phyloP scores from a whole-genome alignment of 306 rosid genomes.

The Vigna trinervia region DNA sequence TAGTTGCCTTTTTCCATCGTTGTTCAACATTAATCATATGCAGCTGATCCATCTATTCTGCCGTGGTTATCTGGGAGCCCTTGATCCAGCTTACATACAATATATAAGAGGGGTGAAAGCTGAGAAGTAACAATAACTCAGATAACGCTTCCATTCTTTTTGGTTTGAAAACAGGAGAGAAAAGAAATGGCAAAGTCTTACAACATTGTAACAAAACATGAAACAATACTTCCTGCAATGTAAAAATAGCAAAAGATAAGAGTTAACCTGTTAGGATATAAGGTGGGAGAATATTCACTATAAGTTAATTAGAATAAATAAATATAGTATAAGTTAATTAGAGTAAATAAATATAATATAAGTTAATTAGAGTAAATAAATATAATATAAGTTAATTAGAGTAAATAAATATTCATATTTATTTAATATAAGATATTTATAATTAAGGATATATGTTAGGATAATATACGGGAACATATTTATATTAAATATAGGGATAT shows the following conservation, averaged over 20 bases:
- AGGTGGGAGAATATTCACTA: too few relatives aligned
- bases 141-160: constrained; percentile 8
- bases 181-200: constrained; percentile 11
- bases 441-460: too few relatives aligned
- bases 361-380: too few relatives aligned
- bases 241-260: constrained; percentile 5
- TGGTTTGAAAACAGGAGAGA: not conserved
- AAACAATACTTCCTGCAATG: constrained; percentile 27
- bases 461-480: too few relatives aligned
- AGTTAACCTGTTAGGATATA: too few relatives aligned
- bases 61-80: constrained; percentile 94
- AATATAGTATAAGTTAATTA: too few relatives aligned
- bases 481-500: too few relatives aligned
- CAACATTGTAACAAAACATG: constrained; percentile 36
- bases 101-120: constrained; percentile 19
- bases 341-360: too few relatives aligned
- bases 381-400: too few relatives aligned
- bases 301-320: too few relatives aligned
- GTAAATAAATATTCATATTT: too few relatives aligned
- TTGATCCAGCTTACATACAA: constrained; percentile 70
- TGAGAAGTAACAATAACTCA: constrained; percentile 6
- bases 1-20: constrained; percentile 86
- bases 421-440: too few relatives aligned
- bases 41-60: constrained; percentile 95
- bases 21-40: constrained; percentile 97